A percentile compares a stretch with the other conserved stretches of the same genome.
Evolutionary conservation across 148 eudicot species (phyloP).

Genomic region (Fagopyrum esculentum): DNA sequence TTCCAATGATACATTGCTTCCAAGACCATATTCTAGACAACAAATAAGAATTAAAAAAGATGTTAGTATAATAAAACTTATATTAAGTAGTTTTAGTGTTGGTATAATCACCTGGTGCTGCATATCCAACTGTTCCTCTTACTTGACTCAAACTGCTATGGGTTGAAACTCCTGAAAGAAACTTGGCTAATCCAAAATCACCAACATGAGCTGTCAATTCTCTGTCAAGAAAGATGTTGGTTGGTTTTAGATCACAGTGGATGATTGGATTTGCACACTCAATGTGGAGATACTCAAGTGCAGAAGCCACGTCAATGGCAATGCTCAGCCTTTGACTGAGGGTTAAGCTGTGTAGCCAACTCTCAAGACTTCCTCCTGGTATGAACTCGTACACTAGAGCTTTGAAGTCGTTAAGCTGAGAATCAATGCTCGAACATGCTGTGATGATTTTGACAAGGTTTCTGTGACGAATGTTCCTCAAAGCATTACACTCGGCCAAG

Average conservation of each 20-base stretch:
- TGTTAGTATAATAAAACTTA: neutral
- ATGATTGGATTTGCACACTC: conserved; percentile 17
- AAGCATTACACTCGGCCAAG: conserved; percentile 17
- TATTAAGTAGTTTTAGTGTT: neutral
- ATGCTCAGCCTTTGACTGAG: conserved; percentile 24
- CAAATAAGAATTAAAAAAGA: neutral
- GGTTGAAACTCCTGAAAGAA: conserved; percentile 2
- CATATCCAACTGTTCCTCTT: conserved; percentile 22
- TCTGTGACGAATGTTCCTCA: conserved; percentile 20
- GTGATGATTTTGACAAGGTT: conserved; percentile 21
- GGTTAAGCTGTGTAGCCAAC: conserved; percentile 17
- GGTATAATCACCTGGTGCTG: conserved; percentile 19
- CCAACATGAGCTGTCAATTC: conserved; percentile 35
- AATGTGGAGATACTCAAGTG: conserved; percentile 40
- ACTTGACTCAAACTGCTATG: conserved; percentile 15
- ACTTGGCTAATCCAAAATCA: conserved; percentile 41
- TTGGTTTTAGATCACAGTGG: conserved; percentile 38
- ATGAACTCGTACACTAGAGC: conserved; percentile 19
- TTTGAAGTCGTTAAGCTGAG: conserved; percentile 16
- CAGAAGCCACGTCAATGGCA: conserved; percentile 30
- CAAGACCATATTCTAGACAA: conserved; percentile 23
- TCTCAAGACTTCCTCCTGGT: conserved; percentile 17
- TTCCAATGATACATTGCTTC: conserved; percentile 16
- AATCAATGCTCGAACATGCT: conserved; percentile 20
- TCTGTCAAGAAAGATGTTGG: conserved; percentile 27